Evolutionary conservation across 768 basidiomycete genomes (phyloP).

Genomic region (Suillus luteus): DNA sequence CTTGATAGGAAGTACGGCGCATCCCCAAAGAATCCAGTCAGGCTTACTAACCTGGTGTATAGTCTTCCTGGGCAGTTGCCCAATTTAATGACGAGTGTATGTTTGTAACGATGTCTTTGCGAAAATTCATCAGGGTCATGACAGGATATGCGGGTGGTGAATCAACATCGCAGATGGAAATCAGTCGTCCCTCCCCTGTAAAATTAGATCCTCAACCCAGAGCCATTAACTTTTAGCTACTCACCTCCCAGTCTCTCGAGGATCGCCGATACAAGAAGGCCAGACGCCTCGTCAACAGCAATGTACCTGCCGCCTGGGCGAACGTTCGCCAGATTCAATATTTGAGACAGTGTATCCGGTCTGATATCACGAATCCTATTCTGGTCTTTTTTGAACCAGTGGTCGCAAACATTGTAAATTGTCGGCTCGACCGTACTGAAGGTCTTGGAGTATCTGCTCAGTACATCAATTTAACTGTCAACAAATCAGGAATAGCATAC

Average conservation of each 20-base stretch:
- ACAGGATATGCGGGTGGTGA: constrained; percentile 92
- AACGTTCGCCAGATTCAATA: constrained; percentile 81
- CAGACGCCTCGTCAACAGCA: constrained; percentile 90
- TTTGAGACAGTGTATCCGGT: constrained; percentile 85
- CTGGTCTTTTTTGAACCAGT: constrained; percentile 87
- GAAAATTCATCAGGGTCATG: constrained; percentile 84
- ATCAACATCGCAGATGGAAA: constrained; percentile 87
- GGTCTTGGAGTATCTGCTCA: constrained; percentile 75
- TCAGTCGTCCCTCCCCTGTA: constrained; percentile 74
- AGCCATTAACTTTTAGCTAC: constrained; percentile 15
- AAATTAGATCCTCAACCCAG: constrained; percentile 1
- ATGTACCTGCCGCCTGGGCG: constrained; percentile 86
- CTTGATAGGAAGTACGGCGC: neutral
- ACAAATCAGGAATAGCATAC: constrained; percentile 44
- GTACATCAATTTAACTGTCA: constrained; percentile 4
- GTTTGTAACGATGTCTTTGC: constrained; percentile 48
- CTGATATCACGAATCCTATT: constrained; percentile 81
- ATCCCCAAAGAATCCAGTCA: neutral
- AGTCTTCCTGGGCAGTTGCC: constrained; percentile 82
- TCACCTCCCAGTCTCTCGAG: constrained; percentile 85
- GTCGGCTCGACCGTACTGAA: constrained; percentile 91
- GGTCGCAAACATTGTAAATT: constrained; percentile 82
- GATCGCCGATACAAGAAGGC: constrained; percentile 81
- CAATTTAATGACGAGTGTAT: constrained; percentile 81
- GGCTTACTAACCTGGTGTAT: constrained; percentile 56